phyloP scores from a whole-genome alignment of 768 basidiomycete genomes.

The Amyloporia xantha region DNA sequence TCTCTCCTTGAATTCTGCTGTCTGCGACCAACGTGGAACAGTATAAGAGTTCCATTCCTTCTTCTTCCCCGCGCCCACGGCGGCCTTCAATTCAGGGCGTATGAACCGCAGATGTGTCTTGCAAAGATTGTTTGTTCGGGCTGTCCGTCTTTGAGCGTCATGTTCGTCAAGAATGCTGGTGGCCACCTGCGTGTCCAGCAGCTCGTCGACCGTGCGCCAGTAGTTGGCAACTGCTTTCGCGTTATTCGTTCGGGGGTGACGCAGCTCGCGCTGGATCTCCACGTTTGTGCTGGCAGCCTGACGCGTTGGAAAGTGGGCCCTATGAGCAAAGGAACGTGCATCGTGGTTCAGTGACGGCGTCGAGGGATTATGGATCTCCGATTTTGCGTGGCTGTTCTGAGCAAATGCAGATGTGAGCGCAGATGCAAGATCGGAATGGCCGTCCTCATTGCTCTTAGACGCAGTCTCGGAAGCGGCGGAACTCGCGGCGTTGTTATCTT shows the following conservation, averaged over 20 bases:
- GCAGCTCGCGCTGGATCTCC: not conserved
- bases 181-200: slow-evolving; percentile 12
- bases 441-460: too few species aligned
- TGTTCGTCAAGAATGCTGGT: slow-evolving; percentile 2
- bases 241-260: not conserved
- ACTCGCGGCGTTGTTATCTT: too few species aligned
- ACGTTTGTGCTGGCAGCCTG: not conserved
- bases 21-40: slow-evolving; percentile 11
- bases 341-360: too few species aligned
- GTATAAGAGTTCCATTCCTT: slow-evolving; percentile 7
- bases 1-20: slow-evolving; percentile 15
- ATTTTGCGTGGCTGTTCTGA: not conserved
- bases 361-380: too few species aligned
- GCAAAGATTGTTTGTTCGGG: not conserved
- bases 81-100: not conserved
- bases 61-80: not conserved
- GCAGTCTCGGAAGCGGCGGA: too few species aligned
- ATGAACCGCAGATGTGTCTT: not conserved
- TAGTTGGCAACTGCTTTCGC: slow-evolving; percentile 2
- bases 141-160: not conserved
- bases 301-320: not conserved
- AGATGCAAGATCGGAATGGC: not conserved
- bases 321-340: not conserved
- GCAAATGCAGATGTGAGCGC: not conserved
- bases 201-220: slow-evolving; percentile 8